Evolutionary conservation across 768 basidiomycete species (phyloP).

Genomic region (Auriscalpium microsporum): DNA sequence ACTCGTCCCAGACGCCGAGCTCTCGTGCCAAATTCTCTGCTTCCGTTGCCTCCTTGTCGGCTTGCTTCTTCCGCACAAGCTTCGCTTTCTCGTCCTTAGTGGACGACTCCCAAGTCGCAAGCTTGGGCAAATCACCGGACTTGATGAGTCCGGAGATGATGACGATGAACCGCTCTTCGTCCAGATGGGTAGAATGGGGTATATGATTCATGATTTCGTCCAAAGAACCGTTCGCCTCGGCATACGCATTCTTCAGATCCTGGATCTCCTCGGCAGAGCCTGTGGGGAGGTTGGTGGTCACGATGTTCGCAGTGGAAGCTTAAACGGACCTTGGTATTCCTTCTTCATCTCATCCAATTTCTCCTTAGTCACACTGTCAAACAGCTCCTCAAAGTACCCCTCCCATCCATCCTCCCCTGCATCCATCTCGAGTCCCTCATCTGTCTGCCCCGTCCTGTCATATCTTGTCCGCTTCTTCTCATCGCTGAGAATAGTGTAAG

Average conservation of each 20-base stretch:
- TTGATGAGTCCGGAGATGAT: constrained; percentile 61
- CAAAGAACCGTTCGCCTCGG: constrained; percentile 62
- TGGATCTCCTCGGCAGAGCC: constrained; percentile 79
- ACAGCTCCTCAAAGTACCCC: constrained; percentile 86
- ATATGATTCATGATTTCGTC: constrained; percentile 77
- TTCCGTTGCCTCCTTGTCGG: constrained; percentile 72
- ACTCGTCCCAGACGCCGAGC: constrained; percentile 91
- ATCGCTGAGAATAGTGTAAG: constrained; percentile 84
- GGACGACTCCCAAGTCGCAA: constrained; percentile 58
- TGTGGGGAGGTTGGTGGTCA: constrained; percentile 23
- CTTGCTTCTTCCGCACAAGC: constrained; percentile 62
- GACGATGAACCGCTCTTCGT: constrained; percentile 77
- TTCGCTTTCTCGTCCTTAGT: constrained; percentile 76
- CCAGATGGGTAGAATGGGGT: constrained; percentile 75
- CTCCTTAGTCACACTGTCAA: constrained; percentile 77
- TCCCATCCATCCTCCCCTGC: constrained; percentile 88
- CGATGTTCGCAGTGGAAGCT: background rate
- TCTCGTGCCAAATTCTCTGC: constrained; percentile 81
- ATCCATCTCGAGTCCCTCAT: constrained; percentile 63
- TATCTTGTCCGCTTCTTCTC: constrained; percentile 67
- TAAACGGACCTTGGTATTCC: constrained; percentile 74
- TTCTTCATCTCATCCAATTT: constrained; percentile 91
- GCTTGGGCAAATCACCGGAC: constrained; percentile 45
- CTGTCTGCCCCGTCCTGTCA: constrained; percentile 79
- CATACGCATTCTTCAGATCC: constrained; percentile 73